Evolutionary conservation across 208 protist species (phyloP).

Genomic region (Trypanosoma theileri): DNA sequence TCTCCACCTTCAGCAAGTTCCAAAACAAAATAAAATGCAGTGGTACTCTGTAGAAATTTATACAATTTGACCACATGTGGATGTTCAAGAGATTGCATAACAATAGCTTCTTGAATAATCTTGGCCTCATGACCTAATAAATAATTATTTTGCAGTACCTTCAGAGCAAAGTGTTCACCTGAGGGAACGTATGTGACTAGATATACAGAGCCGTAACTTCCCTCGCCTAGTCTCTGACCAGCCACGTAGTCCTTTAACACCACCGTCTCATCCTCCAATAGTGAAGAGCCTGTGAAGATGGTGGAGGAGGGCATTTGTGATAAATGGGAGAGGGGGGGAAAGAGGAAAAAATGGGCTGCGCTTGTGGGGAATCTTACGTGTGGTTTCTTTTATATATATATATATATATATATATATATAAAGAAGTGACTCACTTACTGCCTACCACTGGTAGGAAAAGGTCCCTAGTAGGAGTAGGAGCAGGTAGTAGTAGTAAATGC

Average conservation of each 20-base stretch:
- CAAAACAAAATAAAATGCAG: constrained; percentile 89
- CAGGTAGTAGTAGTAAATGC: no score
- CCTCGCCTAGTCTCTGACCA: constrained; percentile 84
- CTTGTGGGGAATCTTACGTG: no score
- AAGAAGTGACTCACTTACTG: no score
- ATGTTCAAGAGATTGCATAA: constrained; percentile 89
- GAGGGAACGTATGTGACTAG: constrained; percentile 76
- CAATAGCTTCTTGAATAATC: constrained; percentile 85
- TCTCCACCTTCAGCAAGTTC: constrained; percentile 91
- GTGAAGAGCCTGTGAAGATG: constrained; percentile 62
- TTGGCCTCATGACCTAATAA: constrained; percentile 59
- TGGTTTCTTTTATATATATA: not conserved
- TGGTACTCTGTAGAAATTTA: constrained; percentile 85
- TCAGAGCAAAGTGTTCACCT: constrained; percentile 77
- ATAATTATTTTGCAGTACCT: constrained; percentile 82
- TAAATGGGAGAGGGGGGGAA: no score
- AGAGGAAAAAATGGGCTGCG: no score
- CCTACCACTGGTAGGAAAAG: no score
- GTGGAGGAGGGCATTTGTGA: constrained; percentile 32
- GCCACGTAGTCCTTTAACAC: constrained; percentile 76
- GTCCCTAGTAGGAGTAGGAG: no score
- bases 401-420: constrained; percentile 1
- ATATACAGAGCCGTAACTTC: constrained; percentile 89
- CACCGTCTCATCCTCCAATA: constrained; percentile 66
- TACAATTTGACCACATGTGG: constrained; percentile 88